These are phyloP conservation scores for Nannochloropsis granulata DNA, from an alignment of 108 stramenopile species.

Conservation along the genomic window DNA sequence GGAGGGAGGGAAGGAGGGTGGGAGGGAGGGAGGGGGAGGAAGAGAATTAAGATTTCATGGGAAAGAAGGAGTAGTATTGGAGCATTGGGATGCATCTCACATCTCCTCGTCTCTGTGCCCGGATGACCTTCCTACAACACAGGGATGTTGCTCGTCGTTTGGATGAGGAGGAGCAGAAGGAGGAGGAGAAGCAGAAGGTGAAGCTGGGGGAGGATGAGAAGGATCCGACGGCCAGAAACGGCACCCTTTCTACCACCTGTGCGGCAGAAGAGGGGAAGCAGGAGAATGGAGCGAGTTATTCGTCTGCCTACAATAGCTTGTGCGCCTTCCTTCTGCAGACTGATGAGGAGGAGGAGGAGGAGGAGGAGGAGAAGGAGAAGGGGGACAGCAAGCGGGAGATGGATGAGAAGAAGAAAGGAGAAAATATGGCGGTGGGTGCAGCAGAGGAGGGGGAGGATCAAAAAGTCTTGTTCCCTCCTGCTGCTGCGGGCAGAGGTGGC, in stretches of 20 bases:
- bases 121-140: background rate
- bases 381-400: background rate
- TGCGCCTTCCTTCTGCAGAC: background rate
- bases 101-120: background rate
- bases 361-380: background rate
- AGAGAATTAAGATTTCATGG: background rate
- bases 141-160: background rate
- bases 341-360: background rate
- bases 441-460: no score
- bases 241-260: no score
- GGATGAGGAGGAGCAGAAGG: background rate
- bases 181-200: background rate
- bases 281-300: background rate
- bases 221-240: background rate
- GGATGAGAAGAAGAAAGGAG: no score
- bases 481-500: background rate
- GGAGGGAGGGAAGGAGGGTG: background rate
- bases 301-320: background rate
- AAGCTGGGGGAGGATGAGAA: background rate
- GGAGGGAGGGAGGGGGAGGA: background rate
- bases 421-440: no score
- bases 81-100: no score
- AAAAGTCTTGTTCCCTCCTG: no score
- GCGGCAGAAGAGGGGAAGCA: background rate
- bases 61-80: background rate